Evolutionary conservation across 2,329 filamentous ascomycete species (phyloP), one percentile per base, ranked within the genome.

Genomic region (Tolypocladium tropicale): DNA sequence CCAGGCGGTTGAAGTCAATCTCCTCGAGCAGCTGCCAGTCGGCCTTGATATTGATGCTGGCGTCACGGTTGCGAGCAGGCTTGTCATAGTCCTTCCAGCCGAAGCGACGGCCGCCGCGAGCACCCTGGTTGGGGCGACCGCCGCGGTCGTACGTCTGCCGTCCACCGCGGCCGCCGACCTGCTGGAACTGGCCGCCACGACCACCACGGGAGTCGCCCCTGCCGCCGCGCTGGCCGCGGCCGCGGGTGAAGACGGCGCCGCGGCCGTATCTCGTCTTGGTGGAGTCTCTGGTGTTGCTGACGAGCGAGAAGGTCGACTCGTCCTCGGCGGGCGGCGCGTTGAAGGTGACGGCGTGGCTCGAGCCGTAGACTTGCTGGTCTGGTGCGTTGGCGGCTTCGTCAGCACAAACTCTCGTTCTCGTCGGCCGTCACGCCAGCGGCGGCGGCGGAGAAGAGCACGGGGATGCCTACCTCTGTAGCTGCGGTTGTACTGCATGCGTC

Each of bases 41-140:
- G 25, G 92, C 84, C 76, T 95, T 95, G 74, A 97, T 91, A 76
- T 93, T 93, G 69, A 99, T 90, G 37, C 91, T 96, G 12, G 93
- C 89, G 76, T 99, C 94, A 59, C 94, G 89, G 76, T 95, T 96
- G 68, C 94, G 87, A 72, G 93, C 84, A 59, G 94, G 94, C 85
- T 97, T 97, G 78, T 99, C 94, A 71, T 91, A 96, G 72, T 99
- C 94, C 76, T 94, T 95, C 93, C 94, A 97, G 70, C 94, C 94
- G 68, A 96, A 96, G 64, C 94, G 85, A 63, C 94, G 87, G 53
- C 90, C 89, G 59, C 89, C 85, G 62, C 88, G 78, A 50, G 85
- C 84, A 66, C 86, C 64, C 55, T 85, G 80, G 54, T 81, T 83
- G 58, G 81, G 79, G 56, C 90, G 82, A 36, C 85, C 87, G 52